Base-by-base conservation (phyloP, 208 protist genomes). In the Paratrypanosoma confusum region DNA sequence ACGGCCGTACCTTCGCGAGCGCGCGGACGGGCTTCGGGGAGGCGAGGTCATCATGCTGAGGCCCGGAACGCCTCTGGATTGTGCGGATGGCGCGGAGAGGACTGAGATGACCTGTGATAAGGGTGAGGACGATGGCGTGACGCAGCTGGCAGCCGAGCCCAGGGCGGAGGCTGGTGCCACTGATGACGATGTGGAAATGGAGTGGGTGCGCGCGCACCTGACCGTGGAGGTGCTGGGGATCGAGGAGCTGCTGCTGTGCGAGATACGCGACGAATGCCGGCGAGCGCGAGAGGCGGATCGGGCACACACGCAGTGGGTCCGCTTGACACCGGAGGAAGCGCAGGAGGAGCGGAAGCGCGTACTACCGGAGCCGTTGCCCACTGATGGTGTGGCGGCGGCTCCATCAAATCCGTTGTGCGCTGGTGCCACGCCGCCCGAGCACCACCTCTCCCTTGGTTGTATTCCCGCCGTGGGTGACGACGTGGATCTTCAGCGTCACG, bases 211-310 rank as follows among this genome's bases (percentile, higher is more conserved):
- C 63, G 69, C 2, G 65, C 60, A 25, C n/a, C 52, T 81, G 26
- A 44, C 50, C 24, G 53, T 68, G 26, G 50, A 47, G 16, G 44
- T 37, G 1, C 37, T 66, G 22, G 60, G 65, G 34, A 37, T 73
- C 50, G 73, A 82, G 52, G 73, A 82, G 54, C 53, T 76, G 16
- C 57, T 82, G 14, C 51, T 82, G 1, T 61, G 58, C 4, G 73
- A 82, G 57, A 39, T 82, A 29, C 57, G 65, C 27, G 54, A 77
- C 34, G 55, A 63, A 2, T 67, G 73, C 49, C 68, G 64, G 37
- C 43, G 47, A 31, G 73, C 67, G 1, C 63, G 73, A 21, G 53
- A 77, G 50, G 73, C 67, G 0, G 48, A 51, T 5, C 52, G 61
- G 22, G 33, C 45, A 20, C 51, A 64, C 29, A 7, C 33, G 3